Evolutionary conservation across 164 flowering plant species (phyloP).

Genomic region (Euptelea pleiosperma): DNA sequence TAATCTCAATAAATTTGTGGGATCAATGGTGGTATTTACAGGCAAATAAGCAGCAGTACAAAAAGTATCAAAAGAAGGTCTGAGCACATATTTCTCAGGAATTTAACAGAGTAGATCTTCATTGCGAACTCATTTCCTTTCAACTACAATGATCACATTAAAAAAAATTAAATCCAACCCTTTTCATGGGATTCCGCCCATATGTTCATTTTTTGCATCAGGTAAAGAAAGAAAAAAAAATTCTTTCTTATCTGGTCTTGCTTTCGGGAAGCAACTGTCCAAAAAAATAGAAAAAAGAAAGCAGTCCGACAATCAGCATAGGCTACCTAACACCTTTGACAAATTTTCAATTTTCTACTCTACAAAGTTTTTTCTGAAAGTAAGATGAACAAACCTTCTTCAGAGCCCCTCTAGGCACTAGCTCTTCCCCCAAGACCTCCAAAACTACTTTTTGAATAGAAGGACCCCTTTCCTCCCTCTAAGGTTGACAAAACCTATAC

Average conservation of each 20-base stretch:
- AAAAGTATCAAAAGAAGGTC: background rate
- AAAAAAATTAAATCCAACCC: background rate
- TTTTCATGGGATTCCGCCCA: background rate
- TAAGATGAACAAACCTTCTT: too few species aligned
- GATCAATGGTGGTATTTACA: background rate
- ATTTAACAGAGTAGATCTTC: background rate
- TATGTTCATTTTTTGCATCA: too few species aligned
- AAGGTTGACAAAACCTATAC: too few species aligned
- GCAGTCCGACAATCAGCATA: too few species aligned
- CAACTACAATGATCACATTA: constrained; percentile 1
- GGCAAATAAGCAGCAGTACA: background rate
- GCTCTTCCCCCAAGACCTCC: too few species aligned
- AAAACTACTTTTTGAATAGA: too few species aligned
- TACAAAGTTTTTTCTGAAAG: background rate
- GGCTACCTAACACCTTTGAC: background rate
- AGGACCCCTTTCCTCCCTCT: too few species aligned
- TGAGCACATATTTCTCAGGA: background rate
- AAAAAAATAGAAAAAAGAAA: too few species aligned
- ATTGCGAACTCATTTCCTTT: background rate
- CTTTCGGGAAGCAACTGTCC: too few species aligned
- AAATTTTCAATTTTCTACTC: background rate
- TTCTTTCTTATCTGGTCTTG: too few species aligned
- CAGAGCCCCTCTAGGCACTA: too few species aligned
- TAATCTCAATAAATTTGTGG: constrained; percentile 13
- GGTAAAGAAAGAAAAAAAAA: too few species aligned